Percentiles rank a stretch among this genome's conserved stretches.
Evolutionary conservation across 139 green algal species (phyloP).

Genomic region (Parachlorella kessleri): DNA sequence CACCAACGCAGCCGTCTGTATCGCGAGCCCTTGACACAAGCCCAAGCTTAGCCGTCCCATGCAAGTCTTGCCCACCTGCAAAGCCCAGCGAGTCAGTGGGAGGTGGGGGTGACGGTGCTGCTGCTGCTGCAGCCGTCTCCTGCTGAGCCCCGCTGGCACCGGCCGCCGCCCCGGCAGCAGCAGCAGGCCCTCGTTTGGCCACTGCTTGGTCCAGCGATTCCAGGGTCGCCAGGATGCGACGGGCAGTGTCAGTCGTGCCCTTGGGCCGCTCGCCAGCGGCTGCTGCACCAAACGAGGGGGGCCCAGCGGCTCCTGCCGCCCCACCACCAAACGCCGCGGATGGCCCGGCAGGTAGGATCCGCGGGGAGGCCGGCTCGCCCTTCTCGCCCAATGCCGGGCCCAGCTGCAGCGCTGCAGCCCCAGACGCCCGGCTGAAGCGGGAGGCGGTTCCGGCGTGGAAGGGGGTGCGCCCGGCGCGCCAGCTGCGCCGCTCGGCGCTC

Average conservation of each 20-base stretch:
- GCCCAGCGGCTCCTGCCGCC: background rate
- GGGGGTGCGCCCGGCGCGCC: slow-evolving; percentile 37
- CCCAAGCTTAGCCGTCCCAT: too few species aligned
- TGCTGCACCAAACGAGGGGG: too few species aligned
- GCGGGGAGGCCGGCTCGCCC: background rate
- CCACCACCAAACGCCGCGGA: background rate
- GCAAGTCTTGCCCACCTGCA: slow-evolving; percentile 21
- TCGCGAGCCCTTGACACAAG: too few species aligned
- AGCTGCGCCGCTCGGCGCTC: slow-evolving; percentile 17
- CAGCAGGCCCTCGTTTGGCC: slow-evolving; percentile 1
- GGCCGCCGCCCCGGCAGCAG: background rate
- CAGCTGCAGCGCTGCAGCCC: background rate
- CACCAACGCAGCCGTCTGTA: too few species aligned
- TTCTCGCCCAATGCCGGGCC: background rate
- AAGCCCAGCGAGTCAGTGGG: slow-evolving; percentile 32
- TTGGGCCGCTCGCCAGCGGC: background rate
- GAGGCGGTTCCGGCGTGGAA: slow-evolving; percentile 10
- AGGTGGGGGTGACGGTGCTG: too few species aligned
- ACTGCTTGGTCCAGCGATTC: slow-evolving; percentile 34
- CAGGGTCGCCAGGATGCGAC: slow-evolving; percentile 44
- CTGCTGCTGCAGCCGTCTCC: background rate
- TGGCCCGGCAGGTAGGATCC: background rate
- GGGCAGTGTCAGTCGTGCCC: slow-evolving; percentile 42
- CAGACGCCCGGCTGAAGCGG: slow-evolving; percentile 12
- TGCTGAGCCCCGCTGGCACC: background rate